Base-by-base conservation (phyloP, 768 basidiomycete genomes). In the Phanerochaete carnosa region DNA sequence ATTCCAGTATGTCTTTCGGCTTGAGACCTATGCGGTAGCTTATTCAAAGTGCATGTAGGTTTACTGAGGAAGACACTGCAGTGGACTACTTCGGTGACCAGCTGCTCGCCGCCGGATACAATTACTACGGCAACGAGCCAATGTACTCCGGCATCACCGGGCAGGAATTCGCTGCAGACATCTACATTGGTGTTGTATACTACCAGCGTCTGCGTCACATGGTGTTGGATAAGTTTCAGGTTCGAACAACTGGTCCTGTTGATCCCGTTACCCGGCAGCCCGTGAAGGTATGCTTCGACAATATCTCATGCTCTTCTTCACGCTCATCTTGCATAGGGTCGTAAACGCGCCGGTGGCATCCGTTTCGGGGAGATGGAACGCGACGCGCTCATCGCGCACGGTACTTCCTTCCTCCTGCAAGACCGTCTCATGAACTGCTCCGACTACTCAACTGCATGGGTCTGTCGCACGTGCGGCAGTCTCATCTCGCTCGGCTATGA, bases 101-200 rank as follows among this genome's bases (percentile, higher is more conserved):
- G 71, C 86, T 99, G 22, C 77, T 87, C 45, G 90, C 92, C 23
- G 87, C 97, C 15, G 97, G 97, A 8, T 99, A 98, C 80, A 98
- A 98, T 74, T 99, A 98, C 74, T 92, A 96, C 71, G 97, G 97
- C 15, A 98, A 97, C 76, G 97, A 99, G 73, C 95, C 97, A 5
- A 99, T 99, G 97, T 99, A 99, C 74, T 98, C 96, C 59, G 97
- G 97, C 25, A 97, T 99, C 72, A 98, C 97, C 7, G 97, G 97
- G 16, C 85, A 98, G 75, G 97, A 99, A 76, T 99, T 99, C 74
- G 89, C 92, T 45, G 97, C 97, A 7, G 97, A 99, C 73, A 99
- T 99, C 69, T 99, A 98, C 75, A 84, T 98, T 64, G 97, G 97
- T 22, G 89, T 98, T 39, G 96, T 99, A 59, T 99, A 98, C 77